A percentile compares a stretch with the other conserved stretches of the same genome.
Conservation (phyloP, 2,329 filamentous ascomycete species). For the Alternaria sp. region DNA sequence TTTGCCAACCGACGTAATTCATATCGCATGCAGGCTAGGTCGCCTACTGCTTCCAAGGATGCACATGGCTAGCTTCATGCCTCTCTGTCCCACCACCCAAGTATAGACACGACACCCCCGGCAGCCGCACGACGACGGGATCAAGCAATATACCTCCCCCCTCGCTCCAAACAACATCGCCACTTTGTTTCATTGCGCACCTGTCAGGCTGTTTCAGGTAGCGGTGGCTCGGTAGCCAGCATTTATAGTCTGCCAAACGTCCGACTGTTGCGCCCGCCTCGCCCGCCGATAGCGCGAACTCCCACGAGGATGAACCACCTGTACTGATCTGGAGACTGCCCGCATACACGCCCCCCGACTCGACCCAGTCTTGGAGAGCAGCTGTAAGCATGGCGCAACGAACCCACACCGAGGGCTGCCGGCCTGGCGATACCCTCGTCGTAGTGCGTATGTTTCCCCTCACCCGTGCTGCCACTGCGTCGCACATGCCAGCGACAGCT, state of each 20-base stretch:
- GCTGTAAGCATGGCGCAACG: conserved; percentile 38
- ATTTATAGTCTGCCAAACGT: not conserved
- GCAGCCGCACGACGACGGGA: conserved; percentile 1
- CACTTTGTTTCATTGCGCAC: not conserved
- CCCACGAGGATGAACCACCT: conserved; percentile 17
- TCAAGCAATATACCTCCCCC: not conserved
- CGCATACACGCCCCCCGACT: conserved; percentile 3
- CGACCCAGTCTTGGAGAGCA: conserved; percentile 6
- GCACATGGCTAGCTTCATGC: not conserved
- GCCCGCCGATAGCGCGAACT: conserved; percentile 15
- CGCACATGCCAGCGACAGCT: not conserved
- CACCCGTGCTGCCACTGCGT: not conserved
- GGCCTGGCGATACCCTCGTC: conserved; percentile 70
- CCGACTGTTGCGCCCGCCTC: conserved; percentile 14
- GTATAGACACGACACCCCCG: conserved; percentile 8
- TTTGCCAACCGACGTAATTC: conserved; percentile 8
- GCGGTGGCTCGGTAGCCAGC: conserved; percentile 7
- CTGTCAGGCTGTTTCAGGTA: not conserved
- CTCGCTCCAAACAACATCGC: not conserved
- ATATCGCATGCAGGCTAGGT: not conserved
- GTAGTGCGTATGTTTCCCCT: conserved; percentile 70
- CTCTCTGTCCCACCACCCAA: conserved; percentile 6
- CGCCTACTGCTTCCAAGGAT: conserved; percentile 4
- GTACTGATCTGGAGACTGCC: conserved; percentile 24
- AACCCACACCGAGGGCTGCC: conserved; percentile 57